Evolutionary conservation across 805 yeast species (phyloP).

Genomic region (Candida glaebosa): DNA sequence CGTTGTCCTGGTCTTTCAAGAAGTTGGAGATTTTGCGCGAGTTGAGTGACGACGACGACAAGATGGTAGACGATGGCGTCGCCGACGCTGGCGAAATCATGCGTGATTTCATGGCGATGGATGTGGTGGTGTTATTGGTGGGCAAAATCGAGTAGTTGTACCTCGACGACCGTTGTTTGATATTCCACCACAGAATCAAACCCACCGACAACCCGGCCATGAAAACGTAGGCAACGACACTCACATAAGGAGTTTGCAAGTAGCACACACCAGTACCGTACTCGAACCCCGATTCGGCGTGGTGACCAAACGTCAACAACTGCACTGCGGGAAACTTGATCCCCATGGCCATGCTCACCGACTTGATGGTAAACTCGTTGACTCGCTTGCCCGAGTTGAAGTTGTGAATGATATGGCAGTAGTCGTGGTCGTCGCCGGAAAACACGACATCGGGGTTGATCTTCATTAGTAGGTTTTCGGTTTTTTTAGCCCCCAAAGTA

Average conservation of each 20-base stretch:
- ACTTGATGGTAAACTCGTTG: conserved; percentile 34
- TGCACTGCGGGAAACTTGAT: conserved; percentile 40
- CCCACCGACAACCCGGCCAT: conserved; percentile 32
- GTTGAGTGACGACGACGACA: conserved; percentile 13
- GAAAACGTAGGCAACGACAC: conserved; percentile 33
- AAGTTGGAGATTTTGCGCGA: conserved; percentile 26
- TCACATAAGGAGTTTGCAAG: conserved; percentile 44
- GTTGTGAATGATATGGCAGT: conserved; percentile 71
- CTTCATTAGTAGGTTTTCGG: conserved; percentile 53
- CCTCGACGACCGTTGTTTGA: conserved; percentile 23
- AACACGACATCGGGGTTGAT: conserved; percentile 68
- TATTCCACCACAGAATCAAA: conserved; percentile 25
- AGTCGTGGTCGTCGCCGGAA: conserved; percentile 97
- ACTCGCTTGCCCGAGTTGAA: conserved; percentile 16
- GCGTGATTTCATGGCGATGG: conserved; percentile 1
- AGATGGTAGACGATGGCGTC: conserved; percentile 7
- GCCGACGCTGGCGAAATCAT: background rate
- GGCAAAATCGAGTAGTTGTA: conserved; percentile 28
- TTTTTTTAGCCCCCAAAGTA: conserved; percentile 56
- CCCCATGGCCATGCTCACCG: conserved; percentile 41
- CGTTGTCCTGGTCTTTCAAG: conserved; percentile 27
- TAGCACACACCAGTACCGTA: conserved; percentile 43
- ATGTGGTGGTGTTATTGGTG: conserved; percentile 1
- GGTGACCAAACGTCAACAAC: conserved; percentile 23
- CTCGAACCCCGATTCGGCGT: conserved; percentile 9